A percentile compares a stretch with the other conserved stretches of the same genome.
Conservation (phyloP, 805 yeast genomes). For the Pichia exigua region DNA sequence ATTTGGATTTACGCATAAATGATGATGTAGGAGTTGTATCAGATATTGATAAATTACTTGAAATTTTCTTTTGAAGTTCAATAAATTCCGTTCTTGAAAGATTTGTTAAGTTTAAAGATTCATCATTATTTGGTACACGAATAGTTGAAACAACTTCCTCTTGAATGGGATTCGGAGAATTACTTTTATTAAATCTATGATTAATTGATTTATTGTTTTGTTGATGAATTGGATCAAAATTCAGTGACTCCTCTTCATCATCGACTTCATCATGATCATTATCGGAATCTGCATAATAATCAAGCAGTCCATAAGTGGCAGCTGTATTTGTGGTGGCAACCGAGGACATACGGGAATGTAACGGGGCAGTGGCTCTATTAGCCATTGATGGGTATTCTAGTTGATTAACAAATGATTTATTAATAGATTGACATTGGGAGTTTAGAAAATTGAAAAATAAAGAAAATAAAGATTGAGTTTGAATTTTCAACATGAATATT, state of each 20-base stretch:
- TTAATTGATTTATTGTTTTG: background rate
- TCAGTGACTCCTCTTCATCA: background rate
- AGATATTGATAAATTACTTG: background rate
- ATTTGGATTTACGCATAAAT: background rate
- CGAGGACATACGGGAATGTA: background rate
- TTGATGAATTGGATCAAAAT: background rate
- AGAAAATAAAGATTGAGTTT: no score
- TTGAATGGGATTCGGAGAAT: background rate
- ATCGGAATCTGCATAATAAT: slow-evolving; percentile 3
- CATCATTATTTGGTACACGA: background rate
- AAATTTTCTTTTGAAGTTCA: slow-evolving; percentile 1
- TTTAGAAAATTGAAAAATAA: no score
- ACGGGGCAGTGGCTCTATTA: background rate
- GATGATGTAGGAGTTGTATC: background rate
- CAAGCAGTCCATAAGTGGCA: slow-evolving; percentile 2
- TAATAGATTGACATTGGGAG: no score
- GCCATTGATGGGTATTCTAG: background rate
- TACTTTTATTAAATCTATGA: background rate
- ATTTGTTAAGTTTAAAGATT: background rate
- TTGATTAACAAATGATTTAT: no score
- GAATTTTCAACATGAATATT: no score
- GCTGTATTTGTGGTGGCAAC: background rate
- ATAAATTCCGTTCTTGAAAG: background rate
- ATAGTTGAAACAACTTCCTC: no score
- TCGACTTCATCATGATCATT: background rate